Evolutionary conservation across 139 green algal genomes (phyloP), one percentile per base, ranked within the genome.

Genomic region (Micractinium sp.): DNA sequence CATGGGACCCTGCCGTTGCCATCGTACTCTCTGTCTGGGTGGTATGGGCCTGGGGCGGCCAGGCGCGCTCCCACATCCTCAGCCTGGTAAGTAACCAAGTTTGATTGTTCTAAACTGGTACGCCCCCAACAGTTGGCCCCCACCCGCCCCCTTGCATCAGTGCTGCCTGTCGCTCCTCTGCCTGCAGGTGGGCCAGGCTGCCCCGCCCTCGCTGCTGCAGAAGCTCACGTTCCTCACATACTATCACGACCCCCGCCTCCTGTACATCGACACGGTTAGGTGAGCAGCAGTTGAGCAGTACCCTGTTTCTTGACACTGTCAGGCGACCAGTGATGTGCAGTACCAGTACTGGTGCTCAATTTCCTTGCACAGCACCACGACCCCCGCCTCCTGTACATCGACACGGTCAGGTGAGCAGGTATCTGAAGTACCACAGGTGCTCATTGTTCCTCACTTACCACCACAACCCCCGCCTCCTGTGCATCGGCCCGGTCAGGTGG

Each of bases 401-500:
- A 96, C 85, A 96, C 93, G 0, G 91, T 96, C 2, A 89, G 93
- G 53, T 89, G 82, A 66, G 76, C 29, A 15, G 41, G 13, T 13
- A 38, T 13, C 31, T 69, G 61, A 19, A 15, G 19, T 19, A 15
- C 16, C 19, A 69, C n/a, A n/a, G 61, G 61, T 69, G 15, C 16
- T 69, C 19, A 69, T n/a, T n/a, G n/a, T 95, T 93, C 80, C 87
- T 96, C 15, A 89, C 92, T 31, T 94, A 90, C 85, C 93, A 95
- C 60, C 92, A 95, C 81, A 78, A 94, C 82, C 69, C 75, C 35
- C 38, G 82, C 2, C 91, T 96, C 25, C 56, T 78, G 39, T n/a
- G 90, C 36, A 94, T 96, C 61, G 94, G 95, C 85, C 95, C 93
- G 0, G 91, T n/a, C n/a, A n/a, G n/a, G n/a, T n/a, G n/a, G n/a